These are phyloP conservation scores for Chrysoporthe austroafricana DNA, from an alignment of 2,329 filamentous ascomycete genomes.

Conservation along the genomic window DNA sequence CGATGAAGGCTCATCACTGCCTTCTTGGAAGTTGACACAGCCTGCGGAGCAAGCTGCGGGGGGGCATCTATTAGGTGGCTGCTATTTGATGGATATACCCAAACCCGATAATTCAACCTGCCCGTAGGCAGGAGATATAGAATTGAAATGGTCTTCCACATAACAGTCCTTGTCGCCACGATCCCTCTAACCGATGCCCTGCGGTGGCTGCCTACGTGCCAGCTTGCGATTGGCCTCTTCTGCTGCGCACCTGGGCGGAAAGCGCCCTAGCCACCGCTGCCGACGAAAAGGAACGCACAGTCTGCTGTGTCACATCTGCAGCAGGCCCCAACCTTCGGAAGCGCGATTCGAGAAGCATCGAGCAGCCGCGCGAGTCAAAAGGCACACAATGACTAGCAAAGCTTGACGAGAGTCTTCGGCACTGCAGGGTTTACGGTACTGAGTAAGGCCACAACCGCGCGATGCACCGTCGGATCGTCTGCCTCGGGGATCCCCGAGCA, in stretches of 20 bases:
- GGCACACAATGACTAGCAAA: background rate
- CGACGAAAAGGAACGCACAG: background rate
- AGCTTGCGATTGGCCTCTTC: background rate
- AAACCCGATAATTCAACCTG: slow-evolving; percentile 11
- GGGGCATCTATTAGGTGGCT: slow-evolving; percentile 5
- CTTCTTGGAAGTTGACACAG: slow-evolving; percentile 13
- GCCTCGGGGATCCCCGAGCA: background rate
- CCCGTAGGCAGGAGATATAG: slow-evolving; percentile 13
- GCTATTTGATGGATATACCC: slow-evolving; percentile 22
- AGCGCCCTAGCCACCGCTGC: background rate
- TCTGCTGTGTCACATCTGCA: background rate
- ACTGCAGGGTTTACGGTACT: background rate
- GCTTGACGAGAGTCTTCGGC: background rate
- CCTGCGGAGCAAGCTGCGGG: background rate
- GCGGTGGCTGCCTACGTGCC: background rate
- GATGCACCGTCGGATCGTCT: background rate
- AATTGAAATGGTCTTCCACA: background rate
- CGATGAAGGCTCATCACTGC: slow-evolving; percentile 1
- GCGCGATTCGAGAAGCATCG: background rate
- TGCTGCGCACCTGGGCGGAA: background rate
- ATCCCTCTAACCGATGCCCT: background rate
- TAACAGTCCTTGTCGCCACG: background rate
- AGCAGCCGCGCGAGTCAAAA: too few relatives aligned
- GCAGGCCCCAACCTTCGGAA: background rate
- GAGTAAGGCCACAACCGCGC: slow-evolving; percentile 1